Evolutionary conservation across 2,329 filamentous ascomycete genomes (phyloP), one percentile per base, ranked within the genome.

Genomic region (Pseudogymnoascus sp.): DNA sequence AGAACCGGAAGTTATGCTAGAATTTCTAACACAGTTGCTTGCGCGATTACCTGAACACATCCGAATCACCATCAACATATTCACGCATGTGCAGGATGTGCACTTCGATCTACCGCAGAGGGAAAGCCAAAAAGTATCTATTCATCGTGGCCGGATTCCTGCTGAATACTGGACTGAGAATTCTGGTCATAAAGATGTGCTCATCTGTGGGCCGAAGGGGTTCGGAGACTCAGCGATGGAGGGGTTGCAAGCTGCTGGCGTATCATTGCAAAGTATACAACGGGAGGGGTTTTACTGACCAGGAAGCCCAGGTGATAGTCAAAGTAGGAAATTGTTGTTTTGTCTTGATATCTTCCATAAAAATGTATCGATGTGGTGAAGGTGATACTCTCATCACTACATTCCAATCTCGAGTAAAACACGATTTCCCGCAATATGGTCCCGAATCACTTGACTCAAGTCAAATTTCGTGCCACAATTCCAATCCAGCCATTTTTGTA

Each of bases 141-240:
- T 40, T 25, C 58, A 40, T 21, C 29, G 29, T n/a, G 58, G 58
- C 18, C 58, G 58, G n/a, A 39, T 60, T 33, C 5, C 7, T 10
- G 6, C 12, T 6, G 10, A 40, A 9, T 60, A 60, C 25, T 60
- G 58, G 58, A 39, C 12, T 12, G 35, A 35, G n/a, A 35, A 35
- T 10, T 18, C 8, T 6, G 1, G 25, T 5, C 18, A 15, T 15
- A 60, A 35, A 15, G 35, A 35, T 9, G 58, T 65, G 12, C 64
- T 69, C 7, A 66, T 70, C 18, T 69, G 67, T 59, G 67, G 68
- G 1, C 68, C 68, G 1, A 66, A 63, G 39, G 62, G 33, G 10
- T 68, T 70, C 39, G 67, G 65, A n/a, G 64, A 69, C 59, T 58
- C 61, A 7, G 67, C 60, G 3, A 60, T 62, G 2, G 65, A 68